Conservation (phyloP, 495 filamentous ascomycete genomes). For the Usnea hakonensis region DNA sequence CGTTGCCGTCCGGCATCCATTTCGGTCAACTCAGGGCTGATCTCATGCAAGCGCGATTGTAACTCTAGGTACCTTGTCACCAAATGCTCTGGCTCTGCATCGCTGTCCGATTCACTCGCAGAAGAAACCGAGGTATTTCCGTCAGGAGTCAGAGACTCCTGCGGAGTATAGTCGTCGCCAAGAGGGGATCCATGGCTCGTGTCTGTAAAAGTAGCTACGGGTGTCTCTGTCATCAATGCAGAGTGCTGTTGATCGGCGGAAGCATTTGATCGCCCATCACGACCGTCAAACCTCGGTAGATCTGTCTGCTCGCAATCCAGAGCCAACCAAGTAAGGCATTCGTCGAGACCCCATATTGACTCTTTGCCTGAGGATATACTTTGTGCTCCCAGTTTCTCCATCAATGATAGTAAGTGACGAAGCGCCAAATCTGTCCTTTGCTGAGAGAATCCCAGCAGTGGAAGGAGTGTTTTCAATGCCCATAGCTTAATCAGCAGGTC, state of each 20-base stretch:
- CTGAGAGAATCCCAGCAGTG: slow-evolving; percentile 57
- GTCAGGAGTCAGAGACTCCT: background rate
- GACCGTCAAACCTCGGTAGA: slow-evolving; percentile 39
- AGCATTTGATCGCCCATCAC: background rate
- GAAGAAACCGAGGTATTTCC: background rate
- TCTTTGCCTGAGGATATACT: slow-evolving; percentile 47
- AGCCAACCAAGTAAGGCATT: slow-evolving; percentile 80
- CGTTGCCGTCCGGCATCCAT: slow-evolving; percentile 26
- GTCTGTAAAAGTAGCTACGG: background rate
- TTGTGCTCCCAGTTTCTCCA: slow-evolving; percentile 45
- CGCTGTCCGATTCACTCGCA: slow-evolving; percentile 19
- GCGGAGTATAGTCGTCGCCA: background rate
- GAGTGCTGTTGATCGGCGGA: background rate
- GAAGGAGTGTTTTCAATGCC: slow-evolving; percentile 64
- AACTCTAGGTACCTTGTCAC: slow-evolving; percentile 17
- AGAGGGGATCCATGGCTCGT: slow-evolving; percentile 1
- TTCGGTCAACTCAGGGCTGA: slow-evolving; percentile 17
- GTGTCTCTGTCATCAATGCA: background rate
- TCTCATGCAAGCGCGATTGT: slow-evolving; percentile 16
- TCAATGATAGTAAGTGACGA: slow-evolving; percentile 48
- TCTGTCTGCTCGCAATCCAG: slow-evolving; percentile 59
- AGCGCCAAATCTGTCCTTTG: slow-evolving; percentile 57
- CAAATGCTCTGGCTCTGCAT: slow-evolving; percentile 23
- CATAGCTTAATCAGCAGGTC: slow-evolving; percentile 71
- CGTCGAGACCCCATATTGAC: slow-evolving; percentile 73